Base-by-base conservation (phyloP, 805 yeast species). In the Hanseniaspora nectarophila region DNA sequence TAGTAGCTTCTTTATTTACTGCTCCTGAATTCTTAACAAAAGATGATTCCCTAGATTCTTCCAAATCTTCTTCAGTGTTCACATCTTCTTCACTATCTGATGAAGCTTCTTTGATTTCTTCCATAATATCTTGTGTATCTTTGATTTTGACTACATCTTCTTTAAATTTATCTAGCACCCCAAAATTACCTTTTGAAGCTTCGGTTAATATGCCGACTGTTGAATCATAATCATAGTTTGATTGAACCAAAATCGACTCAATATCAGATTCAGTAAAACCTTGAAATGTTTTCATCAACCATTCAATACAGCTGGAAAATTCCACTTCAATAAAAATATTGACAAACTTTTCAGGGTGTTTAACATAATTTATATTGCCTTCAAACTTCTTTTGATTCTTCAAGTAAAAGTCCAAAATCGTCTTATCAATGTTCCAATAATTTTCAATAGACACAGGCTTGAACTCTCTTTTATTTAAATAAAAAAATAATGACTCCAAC, bases 351-450 rank as follows among this genome's bases (percentile, higher is more conserved):
- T n/a, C 20, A 31, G 33, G 28, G n/a, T 13, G 23, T n/a, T 47
- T 47, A 1, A 2, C 7, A 23, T 9, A 12, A 18, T 32, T 40
- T 4, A 13, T 3, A 5, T 33, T 35, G 13, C 23, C n/a, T 23
- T 23, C 15, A 2, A 48, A 13, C n/a, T 48, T 28, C 12, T 2
- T 16, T 26, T 48, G 15, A 40, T 43, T 31, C 16, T 40, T 20
- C n/a, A 21, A 2, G 16, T 40, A 8, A 8, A 49, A n/a, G 8
- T 23, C 37, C 16, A 49, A 6, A 18, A 49, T 42, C 3, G 21
- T 42, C 4, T 10, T 26, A 21, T 49, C 53, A 21, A 49, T 42
- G 20, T 49, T 42, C 53, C 53, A 49, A 24, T 23, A 26, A 18
- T 49, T 49, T 6, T 42, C 18, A 4, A 28, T 12, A 13, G 53